Base-by-base conservation (phyloP, 192 early-diverging fungal genomes). In the Rhizophagus clarus region DNA sequence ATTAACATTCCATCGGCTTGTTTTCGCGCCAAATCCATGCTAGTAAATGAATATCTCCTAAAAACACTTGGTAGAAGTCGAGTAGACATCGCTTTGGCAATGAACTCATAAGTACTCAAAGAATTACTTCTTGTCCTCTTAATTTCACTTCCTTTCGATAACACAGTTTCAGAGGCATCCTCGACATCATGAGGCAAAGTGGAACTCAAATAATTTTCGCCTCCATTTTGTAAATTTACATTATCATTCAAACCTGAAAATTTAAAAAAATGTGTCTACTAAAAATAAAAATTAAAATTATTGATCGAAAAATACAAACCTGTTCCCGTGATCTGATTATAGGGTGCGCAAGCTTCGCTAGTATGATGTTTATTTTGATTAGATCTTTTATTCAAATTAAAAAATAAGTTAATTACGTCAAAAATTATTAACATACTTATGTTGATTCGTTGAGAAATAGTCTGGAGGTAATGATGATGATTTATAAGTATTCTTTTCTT, bases 1-100 rank as follows among this genome's bases (percentile, higher is more conserved):
- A 26, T 26, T 8, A 40, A 40, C 5, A 7, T 40, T 28, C 14
- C 24, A 20, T 31, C 34, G 22, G 31, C 63, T 66, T 66, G 63
- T 26, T 66, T 66, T 66, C 24, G 63, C 3, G 63, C 37, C 17
- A 40, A 37, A 22, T 70, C 68, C 14, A 34, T n/a, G 34, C 17
- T 70, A 37, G 20, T 70, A n/a, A 70, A 70, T 8, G 68, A 70
- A 37, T 70, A 12, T 40, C 68, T 70, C 17, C 9, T 70, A 29
- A 31, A 28, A 31, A 17, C 28, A 66, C 1, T 66, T 15, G 63
- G 63, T 10, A 66, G 29, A 17, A n/a, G 29, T 66, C 14, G 63
- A 28, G 63, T 11, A 15, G 49, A 20, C 49, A 56, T 56, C 6
- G 49, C 17, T 56, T 56, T 1, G 47, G 20, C n/a, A 31, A 66